phyloP scores from a whole-genome alignment of 306 rosid genomes.

The Fagus sylvatica region DNA sequence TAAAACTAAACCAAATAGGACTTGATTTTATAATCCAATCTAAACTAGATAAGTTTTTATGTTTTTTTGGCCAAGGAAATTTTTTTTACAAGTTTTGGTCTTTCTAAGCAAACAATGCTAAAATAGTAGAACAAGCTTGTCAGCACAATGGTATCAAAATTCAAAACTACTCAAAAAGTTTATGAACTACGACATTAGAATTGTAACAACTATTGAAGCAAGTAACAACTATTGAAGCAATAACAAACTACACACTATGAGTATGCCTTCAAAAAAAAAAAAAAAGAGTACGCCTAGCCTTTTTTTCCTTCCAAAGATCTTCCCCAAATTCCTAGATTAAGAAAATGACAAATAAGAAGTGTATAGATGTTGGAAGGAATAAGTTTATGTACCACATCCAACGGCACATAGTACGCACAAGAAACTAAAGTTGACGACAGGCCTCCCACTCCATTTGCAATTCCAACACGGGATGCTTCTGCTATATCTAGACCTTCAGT shows the following conservation, averaged over 20 bases:
- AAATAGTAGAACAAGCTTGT: background rate
- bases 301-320: background rate
- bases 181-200: background rate
- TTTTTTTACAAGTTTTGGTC: too few relatives aligned
- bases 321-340: background rate
- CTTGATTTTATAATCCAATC: background rate
- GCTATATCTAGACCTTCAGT: constrained; percentile 50
- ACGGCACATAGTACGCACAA: constrained; percentile 74
- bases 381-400: constrained; percentile 70
- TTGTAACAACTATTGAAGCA: background rate
- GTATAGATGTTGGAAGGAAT: background rate
- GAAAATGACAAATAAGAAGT: background rate
- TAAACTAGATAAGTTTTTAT: background rate
- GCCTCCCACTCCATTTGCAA: constrained; percentile 79
- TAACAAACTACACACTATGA: background rate
- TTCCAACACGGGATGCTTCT: constrained; percentile 64
- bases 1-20: background rate
- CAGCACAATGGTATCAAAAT: background rate
- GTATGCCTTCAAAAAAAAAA: background rate
- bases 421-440: constrained; percentile 71
- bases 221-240: background rate
- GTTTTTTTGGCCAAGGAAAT: too few relatives aligned
- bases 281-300: background rate
- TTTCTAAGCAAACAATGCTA: background rate
- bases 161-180: background rate